Evolutionary conservation across 495 filamentous ascomycete genomes (phyloP).

Genomic region (Collariella sp.): DNA sequence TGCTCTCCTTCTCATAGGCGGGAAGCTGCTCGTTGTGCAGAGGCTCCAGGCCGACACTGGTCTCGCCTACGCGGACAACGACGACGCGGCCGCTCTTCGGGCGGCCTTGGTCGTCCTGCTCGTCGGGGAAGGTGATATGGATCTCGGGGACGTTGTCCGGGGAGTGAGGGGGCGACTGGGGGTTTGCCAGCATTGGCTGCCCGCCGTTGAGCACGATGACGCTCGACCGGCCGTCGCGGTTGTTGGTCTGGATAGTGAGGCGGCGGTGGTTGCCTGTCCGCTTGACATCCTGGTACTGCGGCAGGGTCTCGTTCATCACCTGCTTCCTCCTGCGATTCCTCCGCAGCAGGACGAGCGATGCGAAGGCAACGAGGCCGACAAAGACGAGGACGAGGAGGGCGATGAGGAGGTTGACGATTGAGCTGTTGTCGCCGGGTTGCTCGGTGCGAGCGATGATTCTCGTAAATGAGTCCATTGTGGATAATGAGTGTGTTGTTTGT

Average conservation of each 20-base stretch:
- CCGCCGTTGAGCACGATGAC: conserved; percentile 60
- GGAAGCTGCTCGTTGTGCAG: conserved; percentile 71
- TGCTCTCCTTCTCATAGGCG: conserved; percentile 71
- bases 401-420: conserved; percentile 65
- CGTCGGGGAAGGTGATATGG: conserved; percentile 95
- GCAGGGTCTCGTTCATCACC: conserved; percentile 49
- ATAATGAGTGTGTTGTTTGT: conserved; percentile 8
- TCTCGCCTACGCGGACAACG: conserved; percentile 86
- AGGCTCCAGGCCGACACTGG: conserved; percentile 79
- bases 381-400: conserved; percentile 69
- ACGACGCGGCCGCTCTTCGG: conserved; percentile 79
- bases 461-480: conserved; percentile 42
- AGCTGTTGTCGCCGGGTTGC: conserved; percentile 35
- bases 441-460: conserved; percentile 46
- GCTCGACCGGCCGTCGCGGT: conserved; percentile 66
- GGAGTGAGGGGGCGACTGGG: conserved; percentile 64
- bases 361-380: conserved; percentile 56
- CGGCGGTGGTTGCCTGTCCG: conserved; percentile 34
- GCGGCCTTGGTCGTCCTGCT: conserved; percentile 80
- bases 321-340: conserved; percentile 37
- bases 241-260: conserved; percentile 46
- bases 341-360: conserved; percentile 60
- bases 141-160: conserved; percentile 84
- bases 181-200: conserved; percentile 64
- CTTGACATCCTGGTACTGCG: conserved; percentile 45